phyloP scores from a whole-genome alignment of 1,284 basidiomycete species.

The Cystobasidium pallidum region DNA sequence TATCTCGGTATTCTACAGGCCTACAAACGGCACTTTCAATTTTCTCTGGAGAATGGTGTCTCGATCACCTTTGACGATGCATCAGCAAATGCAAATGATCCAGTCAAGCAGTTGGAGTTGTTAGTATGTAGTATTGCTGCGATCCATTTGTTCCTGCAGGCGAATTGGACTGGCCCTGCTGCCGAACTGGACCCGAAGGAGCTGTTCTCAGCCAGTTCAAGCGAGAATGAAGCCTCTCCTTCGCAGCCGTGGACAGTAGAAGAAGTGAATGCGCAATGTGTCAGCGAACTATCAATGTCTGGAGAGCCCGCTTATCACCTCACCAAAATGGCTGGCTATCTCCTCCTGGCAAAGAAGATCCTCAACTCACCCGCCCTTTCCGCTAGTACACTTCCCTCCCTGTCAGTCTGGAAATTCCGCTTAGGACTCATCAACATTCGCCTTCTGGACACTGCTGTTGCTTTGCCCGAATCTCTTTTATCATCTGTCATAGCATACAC shows the following conservation, averaged over 20 bases:
- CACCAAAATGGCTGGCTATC: conserved; percentile 68
- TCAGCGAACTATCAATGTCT: conserved; percentile 75
- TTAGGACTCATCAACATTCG: conserved; percentile 75
- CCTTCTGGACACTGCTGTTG: conserved; percentile 81
- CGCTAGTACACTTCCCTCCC: conserved; percentile 16
- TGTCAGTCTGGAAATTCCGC: conserved; percentile 74
- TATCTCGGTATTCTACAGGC: conserved; percentile 28
- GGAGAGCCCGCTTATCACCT: conserved; percentile 98
- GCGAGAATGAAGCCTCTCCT: background rate
- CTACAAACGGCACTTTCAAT: conserved; percentile 25
- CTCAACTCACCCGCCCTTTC: conserved; percentile 59
- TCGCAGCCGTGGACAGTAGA: conserved; percentile 58
- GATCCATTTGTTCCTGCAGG: conserved; percentile 87
- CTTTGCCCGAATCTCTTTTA: conserved; percentile 63
- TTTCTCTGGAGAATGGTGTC: conserved; percentile 10
- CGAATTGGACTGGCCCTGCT: conserved; percentile 96
- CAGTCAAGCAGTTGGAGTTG: conserved; percentile 14
- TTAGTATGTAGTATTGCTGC: conserved; percentile 75
- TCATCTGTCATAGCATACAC: conserved; percentile 63
- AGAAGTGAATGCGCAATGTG: conserved; percentile 65
- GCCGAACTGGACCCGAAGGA: conserved; percentile 63
- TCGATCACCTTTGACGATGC: conserved; percentile 21
- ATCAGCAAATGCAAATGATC: background rate
- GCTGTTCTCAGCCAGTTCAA: conserved; percentile 55
- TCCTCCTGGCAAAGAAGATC: conserved; percentile 75